Conservation (phyloP, 2,329 filamentous ascomycete genomes). For the Metarhizium sp. region DNA sequence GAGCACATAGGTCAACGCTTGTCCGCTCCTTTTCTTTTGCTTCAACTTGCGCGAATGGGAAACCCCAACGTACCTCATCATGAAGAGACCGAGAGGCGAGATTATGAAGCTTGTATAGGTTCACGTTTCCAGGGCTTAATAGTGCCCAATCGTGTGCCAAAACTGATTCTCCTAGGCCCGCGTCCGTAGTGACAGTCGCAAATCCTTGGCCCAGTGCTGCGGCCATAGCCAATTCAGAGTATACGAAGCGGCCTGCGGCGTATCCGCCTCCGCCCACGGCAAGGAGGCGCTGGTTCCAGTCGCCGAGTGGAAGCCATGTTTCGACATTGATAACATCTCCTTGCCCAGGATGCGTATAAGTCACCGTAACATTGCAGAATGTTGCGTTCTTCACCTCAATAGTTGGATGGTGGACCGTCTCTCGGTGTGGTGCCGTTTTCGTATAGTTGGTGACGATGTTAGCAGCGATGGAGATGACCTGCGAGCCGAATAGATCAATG, state of each 20-base stretch:
- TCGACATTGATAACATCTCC: constrained; percentile 13
- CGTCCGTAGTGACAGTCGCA: background rate
- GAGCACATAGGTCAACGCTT: too few species aligned
- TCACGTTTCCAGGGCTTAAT: constrained; percentile 8
- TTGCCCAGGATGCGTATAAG: constrained; percentile 17
- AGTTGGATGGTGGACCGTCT: constrained; percentile 10
- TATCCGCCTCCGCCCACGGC: constrained; percentile 21
- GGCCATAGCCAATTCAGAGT: background rate
- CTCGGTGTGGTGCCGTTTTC: too few species aligned
- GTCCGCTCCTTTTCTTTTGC: too few species aligned
- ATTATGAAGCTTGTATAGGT: constrained; percentile 20
- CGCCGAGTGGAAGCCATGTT: constrained; percentile 12
- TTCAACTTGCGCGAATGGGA: too few species aligned
- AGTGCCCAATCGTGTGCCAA: constrained; percentile 9
- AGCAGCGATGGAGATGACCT: too few species aligned
- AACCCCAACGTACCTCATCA: constrained; percentile 18
- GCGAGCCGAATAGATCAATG: too few species aligned
- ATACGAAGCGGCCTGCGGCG: constrained; percentile 12
- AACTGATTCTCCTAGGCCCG: background rate
- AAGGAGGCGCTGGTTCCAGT: constrained; percentile 21
- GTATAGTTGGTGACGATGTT: too few species aligned
- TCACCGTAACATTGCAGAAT: constrained; percentile 31
- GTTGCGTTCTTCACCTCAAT: background rate
- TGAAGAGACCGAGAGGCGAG: constrained; percentile 25
- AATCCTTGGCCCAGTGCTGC: background rate